Evolutionary conservation across 2,329 filamentous ascomycete genomes (phyloP), one percentile per base, ranked within the genome.

Genomic region (Lanzia echinophila): DNA sequence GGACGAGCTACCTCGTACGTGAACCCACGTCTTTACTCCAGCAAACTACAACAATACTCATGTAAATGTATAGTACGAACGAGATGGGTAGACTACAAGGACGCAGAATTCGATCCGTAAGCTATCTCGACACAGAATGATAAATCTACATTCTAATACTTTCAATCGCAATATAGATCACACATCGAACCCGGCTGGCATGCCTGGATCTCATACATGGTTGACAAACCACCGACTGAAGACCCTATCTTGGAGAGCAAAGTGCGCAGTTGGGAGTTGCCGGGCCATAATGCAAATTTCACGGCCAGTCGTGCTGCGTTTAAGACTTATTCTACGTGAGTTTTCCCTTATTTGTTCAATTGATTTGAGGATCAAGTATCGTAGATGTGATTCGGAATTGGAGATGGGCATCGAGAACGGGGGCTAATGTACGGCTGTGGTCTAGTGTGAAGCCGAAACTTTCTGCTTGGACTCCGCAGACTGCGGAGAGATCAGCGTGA

Each of bases 171-270:
- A 15, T 34, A 12, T 61, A 87, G 84, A 58, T 82, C 82, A 56
- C 89, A 96, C 52, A 88, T 96, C 65, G 92, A 97, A 73, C 91
- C 92, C 48, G 88, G 92, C 72, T 99, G 94, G 94, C 94, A 97
- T 75, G 90, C 88, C 31, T 99, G 94, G 94, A 90, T 99, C 64
- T 90, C 90, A 62, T 97, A 99, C 75, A 76, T 84, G 73, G 85
- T 96, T 65, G 90, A 97, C 72, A 87, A 88, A 72, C 84, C 92
- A 36, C 94, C 94, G 1, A 81, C 78, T 36, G 73, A 86, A 67
- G 94, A 99, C 70, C 75, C 84, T 50, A 71, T 94, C 58, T 68
- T 95, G 59, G 79, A 83, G 65, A 75, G 83, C 50, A 78, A 82
- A 62, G 71, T 83, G 45, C 81, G 90, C 58, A 71, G 77, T 36